phyloP scores from a whole-genome alignment of 805 yeast species.

The Pichia deserticola region DNA sequence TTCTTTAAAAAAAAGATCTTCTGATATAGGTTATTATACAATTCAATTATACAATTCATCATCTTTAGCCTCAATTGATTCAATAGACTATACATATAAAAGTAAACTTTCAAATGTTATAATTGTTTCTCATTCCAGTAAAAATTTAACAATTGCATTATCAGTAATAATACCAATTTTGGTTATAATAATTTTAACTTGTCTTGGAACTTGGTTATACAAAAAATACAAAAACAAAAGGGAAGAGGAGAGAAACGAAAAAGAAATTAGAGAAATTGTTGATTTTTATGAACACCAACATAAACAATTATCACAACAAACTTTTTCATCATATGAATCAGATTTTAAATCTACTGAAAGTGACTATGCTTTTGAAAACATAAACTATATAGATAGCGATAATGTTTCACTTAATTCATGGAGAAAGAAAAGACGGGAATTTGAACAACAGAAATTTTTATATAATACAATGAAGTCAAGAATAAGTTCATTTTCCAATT shows the following conservation, averaged over 20 bases:
- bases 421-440: slow-evolving; percentile 43
- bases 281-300: slow-evolving; percentile 25
- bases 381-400: slow-evolving; percentile 32
- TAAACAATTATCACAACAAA: slow-evolving; percentile 17
- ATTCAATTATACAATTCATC: slow-evolving; percentile 37
- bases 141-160: slow-evolving; percentile 36
- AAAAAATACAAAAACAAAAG: slow-evolving; percentile 21
- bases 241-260: slow-evolving; percentile 24
- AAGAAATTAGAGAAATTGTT: slow-evolving; percentile 24
- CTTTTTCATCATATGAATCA: slow-evolving; percentile 12
- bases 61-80: slow-evolving; percentile 28
- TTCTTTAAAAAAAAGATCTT: background rate
- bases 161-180: slow-evolving; percentile 39
- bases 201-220: slow-evolving; percentile 24
- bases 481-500: background rate
- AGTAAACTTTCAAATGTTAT: slow-evolving; percentile 2
- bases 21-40: slow-evolving; percentile 23
- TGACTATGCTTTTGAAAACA: slow-evolving; percentile 17
- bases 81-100: slow-evolving; percentile 26
- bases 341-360: slow-evolving; percentile 3
- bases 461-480: background rate
- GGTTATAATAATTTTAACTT: slow-evolving; percentile 28
- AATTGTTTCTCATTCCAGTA: slow-evolving; percentile 13
- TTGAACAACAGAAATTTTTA: slow-evolving; percentile 21
- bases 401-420: slow-evolving; percentile 45